Base-by-base conservation (phyloP, 768 basidiomycete species). In the Tulasnella sp. region DNA sequence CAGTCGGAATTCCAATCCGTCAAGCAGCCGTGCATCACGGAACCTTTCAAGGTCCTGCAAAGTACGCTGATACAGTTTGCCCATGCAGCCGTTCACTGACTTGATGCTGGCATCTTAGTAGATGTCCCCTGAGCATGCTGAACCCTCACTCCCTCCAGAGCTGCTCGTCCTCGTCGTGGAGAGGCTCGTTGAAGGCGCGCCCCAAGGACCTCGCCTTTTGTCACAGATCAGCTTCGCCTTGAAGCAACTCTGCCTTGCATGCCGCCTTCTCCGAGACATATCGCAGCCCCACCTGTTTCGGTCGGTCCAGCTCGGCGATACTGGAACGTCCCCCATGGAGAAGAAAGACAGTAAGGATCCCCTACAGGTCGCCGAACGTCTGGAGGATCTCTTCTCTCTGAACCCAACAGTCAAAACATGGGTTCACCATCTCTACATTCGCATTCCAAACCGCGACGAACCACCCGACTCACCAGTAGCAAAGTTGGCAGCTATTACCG, bases 371-470 rank as follows among this genome's bases (percentile, higher is more conserved):
- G 54, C 54, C n/a, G 54, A 54, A 54, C 54, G 24, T 1, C 54
- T 54, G 54, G 54, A 54, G 12, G n/a, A 54, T n/a, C 24, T 54
- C 54, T 54, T 54, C n/a, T n/a, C n/a, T 8, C 54, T 54, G 54
- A 54, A 54, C 54, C 54, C 54, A 54, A 54, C 54, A 7, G 54
- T n/a, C n/a, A 54, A 54, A 54, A 54, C 54, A 22, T 54, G 54
- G 54, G 54, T 54, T 7, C 54, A 54, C 11, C 54, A 54, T 54
- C 54, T 54, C n/a, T 54, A 54, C 54, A 54, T 54, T 22, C 54
- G 54, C 54, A 54, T 54, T 24, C 54, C 54, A n/a, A 54, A 54
- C 54, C 54, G 54, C 54, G n/a, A 54, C 54, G 54, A 54, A n/a
- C 54, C 54, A n/a, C 22, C 54, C 54, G 54, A 54, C 54, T 54